Evolutionary conservation across 139 green algal species (phyloP).

Genomic region (Picochlorum sp.): DNA sequence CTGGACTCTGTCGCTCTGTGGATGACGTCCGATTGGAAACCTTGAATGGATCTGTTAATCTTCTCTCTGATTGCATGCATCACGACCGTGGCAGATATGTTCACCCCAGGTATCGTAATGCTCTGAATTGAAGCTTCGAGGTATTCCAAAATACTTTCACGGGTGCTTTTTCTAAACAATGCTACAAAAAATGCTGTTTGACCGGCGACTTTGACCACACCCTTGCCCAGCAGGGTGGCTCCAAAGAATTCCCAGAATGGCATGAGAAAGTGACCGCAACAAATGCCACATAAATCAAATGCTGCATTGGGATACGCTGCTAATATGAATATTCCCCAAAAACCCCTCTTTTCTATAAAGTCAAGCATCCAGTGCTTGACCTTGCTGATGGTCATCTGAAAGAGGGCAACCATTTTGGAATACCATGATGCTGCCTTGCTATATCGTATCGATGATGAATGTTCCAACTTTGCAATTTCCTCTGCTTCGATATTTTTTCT

Average conservation of each 20-base stretch:
- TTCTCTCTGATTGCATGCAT: constrained; percentile 31
- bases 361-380: constrained; percentile 77
- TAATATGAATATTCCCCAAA: constrained; percentile 80
- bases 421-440: neutral
- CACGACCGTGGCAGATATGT: constrained; percentile 10
- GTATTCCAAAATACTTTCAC: constrained; percentile 44
- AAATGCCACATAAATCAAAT: constrained; percentile 90
- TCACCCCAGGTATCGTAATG: constrained; percentile 24
- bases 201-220: constrained; percentile 55
- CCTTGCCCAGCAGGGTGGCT: constrained; percentile 79
- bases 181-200: constrained; percentile 48
- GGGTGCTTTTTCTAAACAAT: constrained; percentile 51
- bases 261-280: constrained; percentile 84
- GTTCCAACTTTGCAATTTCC: constrained; percentile 28
- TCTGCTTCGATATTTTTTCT: constrained; percentile 48
- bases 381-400: constrained; percentile 9
- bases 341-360: constrained; percentile 72
- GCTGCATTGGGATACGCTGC: constrained; percentile 80
- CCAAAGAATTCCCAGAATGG: constrained; percentile 89
- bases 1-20: constrained; percentile 21
- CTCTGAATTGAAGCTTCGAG: constrained; percentile 4
- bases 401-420: neutral
- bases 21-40: constrained; percentile 55
- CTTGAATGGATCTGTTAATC: constrained; percentile 50
- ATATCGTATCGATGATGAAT: neutral